Conservation (phyloP, 208 protist genomes). For the Wallacemonas rigidus region DNA sequence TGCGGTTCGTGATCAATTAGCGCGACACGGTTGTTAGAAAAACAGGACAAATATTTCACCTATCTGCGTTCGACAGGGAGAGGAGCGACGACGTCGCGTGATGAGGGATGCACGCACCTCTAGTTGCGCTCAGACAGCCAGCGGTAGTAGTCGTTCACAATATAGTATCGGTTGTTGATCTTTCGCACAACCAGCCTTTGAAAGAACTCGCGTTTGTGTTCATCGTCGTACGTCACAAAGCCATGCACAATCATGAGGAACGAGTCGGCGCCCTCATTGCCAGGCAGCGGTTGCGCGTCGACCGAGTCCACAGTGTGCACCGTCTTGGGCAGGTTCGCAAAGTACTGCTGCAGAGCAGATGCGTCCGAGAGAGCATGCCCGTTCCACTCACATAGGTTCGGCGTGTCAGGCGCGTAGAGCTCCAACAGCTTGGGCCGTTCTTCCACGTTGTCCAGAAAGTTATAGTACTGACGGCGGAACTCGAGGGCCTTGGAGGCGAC, state of each 20-base stretch:
- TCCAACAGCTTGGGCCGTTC: slow-evolving; percentile 54
- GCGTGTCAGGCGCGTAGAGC: slow-evolving; percentile 72
- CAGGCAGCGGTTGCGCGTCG: slow-evolving; percentile 90
- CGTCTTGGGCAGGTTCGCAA: slow-evolving; percentile 67
- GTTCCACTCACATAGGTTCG: slow-evolving; percentile 88
- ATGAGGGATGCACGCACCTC: not conserved
- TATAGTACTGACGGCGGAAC: slow-evolving; percentile 81
- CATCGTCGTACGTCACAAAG: slow-evolving; percentile 82
- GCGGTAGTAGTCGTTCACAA: slow-evolving; percentile 91
- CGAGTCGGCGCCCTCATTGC: slow-evolving; percentile 72
- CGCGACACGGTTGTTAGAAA: no score
- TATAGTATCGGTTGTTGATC: slow-evolving; percentile 75
- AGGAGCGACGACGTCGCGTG: no score
- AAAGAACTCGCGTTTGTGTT: slow-evolving; percentile 88
- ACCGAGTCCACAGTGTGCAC: slow-evolving; percentile 79
- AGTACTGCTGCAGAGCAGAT: slow-evolving; percentile 60
- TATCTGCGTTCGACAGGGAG: no score
- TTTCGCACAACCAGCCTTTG: slow-evolving; percentile 84
- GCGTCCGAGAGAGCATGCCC: slow-evolving; percentile 67
- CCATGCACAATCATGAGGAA: slow-evolving; percentile 85
- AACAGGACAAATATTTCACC: no score
- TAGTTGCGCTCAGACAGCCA: slow-evolving; percentile 72
- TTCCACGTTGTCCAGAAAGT: slow-evolving; percentile 66
- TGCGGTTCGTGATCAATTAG: not conserved
- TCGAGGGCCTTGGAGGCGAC: slow-evolving; percentile 83